A percentile compares a stretch with the other conserved stretches of the same genome.
Conservation (phyloP, 768 basidiomycete species). For the Collybia nuda region DNA sequence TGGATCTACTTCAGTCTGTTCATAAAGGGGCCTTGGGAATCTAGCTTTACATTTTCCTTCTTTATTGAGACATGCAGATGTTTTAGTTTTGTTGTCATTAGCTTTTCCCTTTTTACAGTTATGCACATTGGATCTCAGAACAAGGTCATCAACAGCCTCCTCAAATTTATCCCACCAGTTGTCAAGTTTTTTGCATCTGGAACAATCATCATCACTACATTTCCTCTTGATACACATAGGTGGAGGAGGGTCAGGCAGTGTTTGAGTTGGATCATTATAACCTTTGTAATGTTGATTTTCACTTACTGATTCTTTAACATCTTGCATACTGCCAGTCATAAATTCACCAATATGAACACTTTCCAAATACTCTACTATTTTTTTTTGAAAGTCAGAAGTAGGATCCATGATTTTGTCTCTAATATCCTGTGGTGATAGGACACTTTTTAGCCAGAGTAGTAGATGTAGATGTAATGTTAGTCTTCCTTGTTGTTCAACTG, state of each 20-base stretch:
- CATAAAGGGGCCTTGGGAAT: conserved; percentile 28
- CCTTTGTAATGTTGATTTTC: too few relatives aligned
- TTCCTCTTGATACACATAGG: background rate
- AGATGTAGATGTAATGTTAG: conserved; percentile 34
- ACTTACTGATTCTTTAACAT: too few relatives aligned
- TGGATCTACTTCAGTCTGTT: conserved; percentile 13
- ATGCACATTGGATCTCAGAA: conserved; percentile 28
- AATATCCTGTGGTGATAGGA: conserved; percentile 27
- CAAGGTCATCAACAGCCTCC: conserved; percentile 24
- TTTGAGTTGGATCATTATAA: too few relatives aligned
- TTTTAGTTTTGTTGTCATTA: conserved; percentile 9
- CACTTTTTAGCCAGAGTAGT: conserved; percentile 31
- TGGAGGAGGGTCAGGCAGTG: too few relatives aligned
- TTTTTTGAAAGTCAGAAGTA: conserved; percentile 22
- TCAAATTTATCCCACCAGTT: conserved; percentile 16
- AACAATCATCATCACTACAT: background rate
- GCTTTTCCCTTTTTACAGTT: conserved; percentile 20
- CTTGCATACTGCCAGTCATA: background rate
- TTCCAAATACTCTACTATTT: conserved; percentile 30
- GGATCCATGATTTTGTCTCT: conserved; percentile 19
- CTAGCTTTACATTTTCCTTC: conserved; percentile 27
- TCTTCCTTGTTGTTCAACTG: conserved; percentile 32
- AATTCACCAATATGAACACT: conserved; percentile 26
- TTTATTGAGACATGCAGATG: conserved; percentile 24
- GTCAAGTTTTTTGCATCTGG: background rate